phyloP scores from a whole-genome alignment of 306 rosid genomes.

The Rubus parviflorus region DNA sequence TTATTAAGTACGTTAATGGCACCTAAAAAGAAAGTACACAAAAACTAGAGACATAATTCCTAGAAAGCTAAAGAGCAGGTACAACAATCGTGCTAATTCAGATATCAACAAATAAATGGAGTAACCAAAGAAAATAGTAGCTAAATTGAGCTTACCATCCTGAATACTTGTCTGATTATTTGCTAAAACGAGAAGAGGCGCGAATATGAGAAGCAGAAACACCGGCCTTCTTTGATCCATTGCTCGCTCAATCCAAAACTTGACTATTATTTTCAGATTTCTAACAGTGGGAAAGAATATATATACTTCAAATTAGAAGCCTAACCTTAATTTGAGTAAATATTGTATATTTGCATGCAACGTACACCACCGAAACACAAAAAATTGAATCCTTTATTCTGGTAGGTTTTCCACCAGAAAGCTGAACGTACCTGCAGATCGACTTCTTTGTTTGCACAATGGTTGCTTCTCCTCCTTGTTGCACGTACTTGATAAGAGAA shows the following conservation, averaged over 20 bases:
- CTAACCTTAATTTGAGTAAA: neutral
- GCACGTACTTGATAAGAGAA: neutral
- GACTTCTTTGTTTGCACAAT: too few relatives aligned
- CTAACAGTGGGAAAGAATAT: too few relatives aligned
- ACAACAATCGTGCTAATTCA: neutral
- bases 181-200: conserved; percentile 1
- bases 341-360: neutral
- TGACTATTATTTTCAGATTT: neutral
- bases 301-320: neutral
- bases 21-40: too few relatives aligned
- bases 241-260: neutral
- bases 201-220: conserved; percentile 15
- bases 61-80: neutral
- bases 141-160: conserved; percentile 28
- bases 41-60: neutral
- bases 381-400: neutral
- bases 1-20: too few relatives aligned
- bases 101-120: neutral
- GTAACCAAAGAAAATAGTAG: neutral
- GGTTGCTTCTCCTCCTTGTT: neutral
- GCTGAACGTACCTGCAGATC: too few relatives aligned
- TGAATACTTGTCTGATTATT: neutral
- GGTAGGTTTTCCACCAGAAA: neutral
- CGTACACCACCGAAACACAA: neutral
- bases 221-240: conserved; percentile 22